Evolutionary conservation across 2,329 filamentous ascomycete genomes (phyloP), one percentile per base, ranked within the genome.

Genomic region (Pseudocercospora crystallina): DNA sequence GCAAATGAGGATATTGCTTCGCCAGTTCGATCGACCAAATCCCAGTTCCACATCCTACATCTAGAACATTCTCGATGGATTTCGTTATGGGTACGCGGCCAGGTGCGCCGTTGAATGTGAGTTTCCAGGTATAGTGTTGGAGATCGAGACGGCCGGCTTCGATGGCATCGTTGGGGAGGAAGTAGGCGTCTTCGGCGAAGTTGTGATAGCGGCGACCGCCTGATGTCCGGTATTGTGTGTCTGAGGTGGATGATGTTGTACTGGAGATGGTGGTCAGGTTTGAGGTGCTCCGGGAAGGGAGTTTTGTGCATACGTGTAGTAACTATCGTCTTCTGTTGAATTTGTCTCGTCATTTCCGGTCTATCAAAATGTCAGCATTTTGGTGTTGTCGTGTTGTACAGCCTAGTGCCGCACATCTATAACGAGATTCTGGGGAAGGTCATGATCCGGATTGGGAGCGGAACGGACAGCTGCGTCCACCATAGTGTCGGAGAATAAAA

Each of bases 41-140:
- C 11, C 47, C 40, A 14, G 41, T 50, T n/a, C 47, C 47, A 11
- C 35, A 41, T 29, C 35, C 47, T n/a, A 50, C 30, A 35, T 50
- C 47, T 15, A 11, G 36, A 39, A 35, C 40, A 13, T 44, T 44
- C n/a, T n/a, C 9, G 10, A 37, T 39, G 5, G 14, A 29, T 14
- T 38, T 15, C 32, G 34, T n/a, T 26, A 33, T 33, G n/a, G 33
- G 17, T 11, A 50, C 44, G 5, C 31, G 30, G 26, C 40, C 40
- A 20, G 43, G 35, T 31, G 44, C 45, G 15, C 50, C 49, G 30
- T 47, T 39, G 15, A 56, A 37, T 13, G 31, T 43, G 12, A 45
- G 47, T n/a, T 46, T 40, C 53, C 51, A 56, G 26, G 33, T 40
- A 26, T 39, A 44, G 38, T 56, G 54, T 45, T 51, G 54, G 2